Percentiles rank a stretch among this genome's conserved stretches.
Evolutionary conservation across 169 alveolate species (phyloP).

Genomic region (Cryptosporidium sp.): DNA sequence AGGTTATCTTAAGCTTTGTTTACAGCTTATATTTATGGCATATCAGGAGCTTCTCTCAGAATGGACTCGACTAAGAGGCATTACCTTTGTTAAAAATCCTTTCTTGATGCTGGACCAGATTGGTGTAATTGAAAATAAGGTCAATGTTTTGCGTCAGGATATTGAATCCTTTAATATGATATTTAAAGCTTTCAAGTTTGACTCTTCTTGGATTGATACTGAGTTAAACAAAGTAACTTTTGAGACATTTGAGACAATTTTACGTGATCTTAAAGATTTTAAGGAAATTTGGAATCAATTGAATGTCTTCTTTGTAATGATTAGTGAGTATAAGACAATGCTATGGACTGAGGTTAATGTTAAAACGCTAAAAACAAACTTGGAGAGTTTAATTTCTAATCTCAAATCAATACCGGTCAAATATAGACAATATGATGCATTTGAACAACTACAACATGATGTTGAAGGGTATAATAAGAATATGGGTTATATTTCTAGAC

Average conservation of each 20-base stretch:
- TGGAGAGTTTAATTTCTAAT: conserved; percentile 88
- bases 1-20: conserved; percentile 2
- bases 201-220: conserved; percentile 37
- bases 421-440: conserved; percentile 92
- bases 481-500: conserved; percentile 83
- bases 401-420: conserved; percentile 88
- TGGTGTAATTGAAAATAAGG: conserved; percentile 25
- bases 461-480: conserved; percentile 79
- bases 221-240: conserved; percentile 66
- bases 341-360: conserved; percentile 87
- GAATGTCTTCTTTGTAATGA: conserved; percentile 78
- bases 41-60: conserved; percentile 22
- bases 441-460: conserved; percentile 88
- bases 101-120: conserved; percentile 49
- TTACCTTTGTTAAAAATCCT: conserved; percentile 55
- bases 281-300: conserved; percentile 92
- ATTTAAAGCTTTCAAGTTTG: conserved; percentile 32
- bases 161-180: conserved; percentile 15
- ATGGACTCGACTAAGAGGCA: conserved; percentile 31
- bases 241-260: conserved; percentile 86
- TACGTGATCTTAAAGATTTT: conserved; percentile 88
- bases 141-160: conserved; percentile 13
- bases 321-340: conserved; percentile 78
- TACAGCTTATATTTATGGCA: conserved; percentile 17
- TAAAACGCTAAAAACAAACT: conserved; percentile 86